Evolutionary conservation across 495 filamentous ascomycete genomes (phyloP).

Genomic region (Haplographium delicatum): DNA sequence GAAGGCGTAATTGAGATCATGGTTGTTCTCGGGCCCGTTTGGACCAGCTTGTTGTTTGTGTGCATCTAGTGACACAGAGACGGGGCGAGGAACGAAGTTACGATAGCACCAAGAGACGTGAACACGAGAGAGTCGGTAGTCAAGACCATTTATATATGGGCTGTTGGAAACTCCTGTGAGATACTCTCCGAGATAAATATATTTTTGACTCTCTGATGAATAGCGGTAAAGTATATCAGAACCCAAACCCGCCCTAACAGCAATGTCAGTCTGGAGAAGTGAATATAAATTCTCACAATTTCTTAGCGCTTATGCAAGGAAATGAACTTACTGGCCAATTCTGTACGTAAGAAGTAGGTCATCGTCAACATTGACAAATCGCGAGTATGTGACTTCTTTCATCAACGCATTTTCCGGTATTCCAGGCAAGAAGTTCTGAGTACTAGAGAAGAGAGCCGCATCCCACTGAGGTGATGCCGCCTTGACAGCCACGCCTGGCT

Average conservation of each 20-base stretch:
- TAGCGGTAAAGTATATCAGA: conserved; percentile 21
- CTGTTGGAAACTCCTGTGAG: conserved; percentile 30
- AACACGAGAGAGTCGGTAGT: conserved; percentile 22
- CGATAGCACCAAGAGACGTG: conserved; percentile 25
- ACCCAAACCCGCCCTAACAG: conserved; percentile 15
- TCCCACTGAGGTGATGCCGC: conserved; percentile 20
- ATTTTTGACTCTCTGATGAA: conserved; percentile 17
- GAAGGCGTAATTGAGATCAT: conserved; percentile 16
- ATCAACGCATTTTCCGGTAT: conserved; percentile 17
- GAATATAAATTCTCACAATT: background rate
- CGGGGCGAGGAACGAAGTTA: conserved; percentile 8
- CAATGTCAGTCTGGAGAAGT: background rate
- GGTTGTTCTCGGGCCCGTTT: conserved; percentile 22
- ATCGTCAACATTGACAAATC: conserved; percentile 27
- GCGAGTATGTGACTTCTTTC: conserved; percentile 31
- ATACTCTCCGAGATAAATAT: conserved; percentile 28
- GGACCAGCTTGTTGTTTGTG: conserved; percentile 24
- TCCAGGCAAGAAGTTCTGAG: conserved; percentile 25
- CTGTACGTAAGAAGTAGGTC: conserved; percentile 31
- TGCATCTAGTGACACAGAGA: conserved; percentile 8
- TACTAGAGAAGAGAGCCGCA: conserved; percentile 22
- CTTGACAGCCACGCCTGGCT: conserved; percentile 22
- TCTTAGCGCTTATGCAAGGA: no score
- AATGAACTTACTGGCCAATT: conserved; percentile 24
- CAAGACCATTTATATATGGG: conserved; percentile 33